Base-by-base conservation (phyloP, 1,284 basidiomycete species). In the Farysia itapuensis region DNA sequence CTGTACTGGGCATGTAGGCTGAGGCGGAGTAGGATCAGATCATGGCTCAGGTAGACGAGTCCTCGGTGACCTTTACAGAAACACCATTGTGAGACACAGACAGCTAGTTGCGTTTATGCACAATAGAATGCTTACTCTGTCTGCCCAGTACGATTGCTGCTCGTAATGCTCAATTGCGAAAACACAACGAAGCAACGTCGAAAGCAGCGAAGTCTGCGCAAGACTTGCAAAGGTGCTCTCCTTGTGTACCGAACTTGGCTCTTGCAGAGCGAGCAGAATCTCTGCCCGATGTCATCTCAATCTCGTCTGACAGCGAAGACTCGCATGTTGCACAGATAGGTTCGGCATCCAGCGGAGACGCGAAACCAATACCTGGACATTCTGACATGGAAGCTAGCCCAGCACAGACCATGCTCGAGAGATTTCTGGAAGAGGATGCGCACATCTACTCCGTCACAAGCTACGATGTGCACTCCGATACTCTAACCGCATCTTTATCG, bases 41-140 rank as follows among this genome's bases (percentile, higher is more conserved):
- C 4, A 19, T 31, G 4, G 23, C 16, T 8, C 21, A 18, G 0
- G 39, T 32, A 2, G 46, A 63, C 16, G 59, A 63, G 30, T 39
- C 45, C 6, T 25, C 24, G 24, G 45, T 63, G 15, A 34, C 30
- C 6, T 63, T 63, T 41, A 47, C 22, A 5, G 53, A 63, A 13
- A 63, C 59, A 4, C 59, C 59, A 19, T 63, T 63, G 59, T 63
- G 24, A 52, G 59, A 20, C n/a, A n/a, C n/a, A n/a, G n/a, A n/a
- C n/a, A n/a, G n/a, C n/a, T n/a, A n/a, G n/a, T n/a, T n/a, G 33
- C n/a, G 20, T 30, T 21, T 15, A 21, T 7, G 7, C 11, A 19
- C 11, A 14, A 30, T 23, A 9, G 25, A 28, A n/a, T n/a, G n/a
- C 25, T 9, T 28, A n/a, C 25, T 28, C 25, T 28, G 25, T 28